These are phyloP conservation scores for Aureobasidium namibiae DNA, from an alignment of 2,329 filamentous ascomycete species.

Conservation along the genomic window DNA sequence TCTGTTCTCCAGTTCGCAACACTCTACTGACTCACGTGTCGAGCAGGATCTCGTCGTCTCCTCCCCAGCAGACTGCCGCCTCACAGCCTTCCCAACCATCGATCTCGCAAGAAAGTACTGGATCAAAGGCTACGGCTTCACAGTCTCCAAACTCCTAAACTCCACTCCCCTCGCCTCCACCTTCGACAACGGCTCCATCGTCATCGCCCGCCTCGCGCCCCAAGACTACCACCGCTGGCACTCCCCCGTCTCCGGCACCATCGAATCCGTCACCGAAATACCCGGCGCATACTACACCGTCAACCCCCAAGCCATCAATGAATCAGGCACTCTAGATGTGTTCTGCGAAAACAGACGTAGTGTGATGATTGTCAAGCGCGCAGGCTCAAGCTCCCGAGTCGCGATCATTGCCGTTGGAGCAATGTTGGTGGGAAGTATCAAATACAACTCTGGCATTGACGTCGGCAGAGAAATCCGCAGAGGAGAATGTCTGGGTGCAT, in stretches of 20 bases:
- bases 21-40: neutral
- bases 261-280: constrained; percentile 30
- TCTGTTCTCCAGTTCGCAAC: neutral
- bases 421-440: constrained; percentile 37
- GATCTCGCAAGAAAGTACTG: constrained; percentile 34
- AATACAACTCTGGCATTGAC: constrained; percentile 30
- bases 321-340: constrained; percentile 31
- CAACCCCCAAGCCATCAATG: constrained; percentile 35
- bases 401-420: constrained; percentile 35
- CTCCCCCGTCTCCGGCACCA: constrained; percentile 26
- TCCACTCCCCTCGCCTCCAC: constrained; percentile 22
- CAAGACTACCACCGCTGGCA: constrained; percentile 38
- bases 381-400: constrained; percentile 23
- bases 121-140: constrained; percentile 37
- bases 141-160: constrained; percentile 25
- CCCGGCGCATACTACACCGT: constrained; percentile 35
- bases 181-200: constrained; percentile 30
- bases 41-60: constrained; percentile 21
- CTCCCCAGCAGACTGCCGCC: constrained; percentile 32
- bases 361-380: constrained; percentile 31
- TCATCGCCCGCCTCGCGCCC: constrained; percentile 34
- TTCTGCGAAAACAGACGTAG: constrained; percentile 36
- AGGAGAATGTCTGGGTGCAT: constrained; percentile 34
- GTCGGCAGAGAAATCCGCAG: constrained; percentile 26
- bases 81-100: constrained; percentile 31